phyloP scores from a whole-genome alignment of 2,329 filamentous ascomycete species.

The Colletotrichum kahawae region DNA sequence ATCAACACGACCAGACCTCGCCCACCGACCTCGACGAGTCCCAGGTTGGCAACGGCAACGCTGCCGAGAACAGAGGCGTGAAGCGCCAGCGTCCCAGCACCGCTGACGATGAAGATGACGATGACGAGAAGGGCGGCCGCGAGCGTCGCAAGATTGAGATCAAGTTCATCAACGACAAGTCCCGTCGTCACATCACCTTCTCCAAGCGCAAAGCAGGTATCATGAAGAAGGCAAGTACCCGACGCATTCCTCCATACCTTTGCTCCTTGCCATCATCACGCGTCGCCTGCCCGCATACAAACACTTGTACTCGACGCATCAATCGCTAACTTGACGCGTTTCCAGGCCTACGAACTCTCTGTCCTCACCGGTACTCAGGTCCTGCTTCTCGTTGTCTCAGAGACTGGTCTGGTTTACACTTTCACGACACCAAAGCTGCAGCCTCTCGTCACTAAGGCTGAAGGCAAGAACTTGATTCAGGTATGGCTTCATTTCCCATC shows the following conservation, averaged over 20 bases:
- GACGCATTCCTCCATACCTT: neutral
- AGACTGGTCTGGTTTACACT: conserved; percentile 96
- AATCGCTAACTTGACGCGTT: conserved; percentile 16
- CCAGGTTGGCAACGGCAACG: conserved; percentile 69
- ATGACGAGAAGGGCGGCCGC: conserved; percentile 96
- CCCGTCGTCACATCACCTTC: conserved; percentile 98
- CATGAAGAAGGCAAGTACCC: conserved; percentile 89
- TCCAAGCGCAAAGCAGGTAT: conserved; percentile 99
- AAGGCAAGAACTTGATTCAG: conserved; percentile 99
- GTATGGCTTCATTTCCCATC: conserved; percentile 57
- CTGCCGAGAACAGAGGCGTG: conserved; percentile 77
- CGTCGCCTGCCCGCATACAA: neutral
- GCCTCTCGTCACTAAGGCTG: conserved; percentile 95
- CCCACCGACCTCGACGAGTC: conserved; percentile 76
- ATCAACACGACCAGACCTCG: conserved; percentile 78
- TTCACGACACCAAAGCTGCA: conserved; percentile 99
- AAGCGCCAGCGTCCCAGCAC: conserved; percentile 86
- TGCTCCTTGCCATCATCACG: neutral
- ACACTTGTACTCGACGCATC: neutral
- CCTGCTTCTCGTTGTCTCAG: conserved; percentile 92
- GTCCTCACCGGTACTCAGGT: conserved; percentile 98
- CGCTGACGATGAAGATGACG: conserved; percentile 94
- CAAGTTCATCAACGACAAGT: conserved; percentile 99
- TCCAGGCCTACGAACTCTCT: conserved; percentile 92
- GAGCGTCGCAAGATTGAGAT: conserved; percentile 99